A percentile compares a stretch with the other conserved stretches of the same genome.
Conservation (phyloP, 768 basidiomycete species). For the Coprinopsis sp. region DNA sequence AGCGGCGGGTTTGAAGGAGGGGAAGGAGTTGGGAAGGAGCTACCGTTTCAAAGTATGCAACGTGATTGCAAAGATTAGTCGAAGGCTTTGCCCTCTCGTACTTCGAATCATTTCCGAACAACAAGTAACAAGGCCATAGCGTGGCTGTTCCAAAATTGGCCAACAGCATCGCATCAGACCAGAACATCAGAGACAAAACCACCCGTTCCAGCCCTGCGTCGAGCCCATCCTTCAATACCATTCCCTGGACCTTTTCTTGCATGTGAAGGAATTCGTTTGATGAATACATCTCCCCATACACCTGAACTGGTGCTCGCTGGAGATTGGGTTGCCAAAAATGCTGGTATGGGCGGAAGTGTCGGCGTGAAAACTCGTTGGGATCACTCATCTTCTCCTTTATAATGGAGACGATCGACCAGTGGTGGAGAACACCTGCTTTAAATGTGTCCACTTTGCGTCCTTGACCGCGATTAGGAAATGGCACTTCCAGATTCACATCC, state of each 20-base stretch:
- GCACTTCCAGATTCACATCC: not conserved
- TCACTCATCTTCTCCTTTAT: not conserved
- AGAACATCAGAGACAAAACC: slow-evolving; percentile 23
- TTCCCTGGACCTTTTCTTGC: not conserved
- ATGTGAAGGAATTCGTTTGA: not conserved
- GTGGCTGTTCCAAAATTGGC: slow-evolving; percentile 14
- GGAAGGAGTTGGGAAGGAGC: not conserved
- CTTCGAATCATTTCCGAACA: slow-evolving; percentile 18
- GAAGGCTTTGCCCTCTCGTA: slow-evolving; percentile 12
- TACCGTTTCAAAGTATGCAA: slow-evolving; percentile 15
- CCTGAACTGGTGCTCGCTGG: not conserved
- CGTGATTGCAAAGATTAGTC: slow-evolving; percentile 11
- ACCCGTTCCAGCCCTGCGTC: slow-evolving; percentile 11
- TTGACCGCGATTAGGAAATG: not conserved
- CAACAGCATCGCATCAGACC: slow-evolving; percentile 17
- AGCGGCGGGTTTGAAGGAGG: not conserved
- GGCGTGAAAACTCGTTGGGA: not conserved
- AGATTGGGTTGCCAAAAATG: not conserved
- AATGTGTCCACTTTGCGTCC: not conserved
- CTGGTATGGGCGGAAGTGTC: not conserved
- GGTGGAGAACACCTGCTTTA: not conserved
- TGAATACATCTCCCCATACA: not conserved
- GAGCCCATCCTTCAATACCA: not conserved
- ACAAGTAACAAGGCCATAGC: slow-evolving; percentile 17
- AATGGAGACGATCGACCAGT: not conserved